Conservation (phyloP, 805 yeast genomes). For the Candida stauntonica region DNA sequence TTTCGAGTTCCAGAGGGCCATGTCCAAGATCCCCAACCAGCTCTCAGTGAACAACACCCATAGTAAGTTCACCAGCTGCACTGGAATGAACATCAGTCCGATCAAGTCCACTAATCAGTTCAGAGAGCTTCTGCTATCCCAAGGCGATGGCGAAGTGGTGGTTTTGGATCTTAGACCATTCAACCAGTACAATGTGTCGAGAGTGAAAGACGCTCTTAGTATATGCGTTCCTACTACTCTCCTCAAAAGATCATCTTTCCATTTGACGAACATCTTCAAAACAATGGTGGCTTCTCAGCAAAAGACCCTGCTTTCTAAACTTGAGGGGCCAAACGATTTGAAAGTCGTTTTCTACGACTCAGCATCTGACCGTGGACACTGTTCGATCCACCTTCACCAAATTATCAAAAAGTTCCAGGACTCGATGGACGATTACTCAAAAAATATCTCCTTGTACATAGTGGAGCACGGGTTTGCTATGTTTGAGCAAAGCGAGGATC, state of each 20-base stretch:
- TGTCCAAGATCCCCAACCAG: slow-evolving; percentile 12
- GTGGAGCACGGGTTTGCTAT: slow-evolving; percentile 23
- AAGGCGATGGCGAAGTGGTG: slow-evolving; percentile 11
- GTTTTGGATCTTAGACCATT: slow-evolving; percentile 70
- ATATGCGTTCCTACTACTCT: slow-evolving; percentile 87
- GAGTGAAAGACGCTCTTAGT: slow-evolving; percentile 60
- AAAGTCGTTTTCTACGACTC: slow-evolving; percentile 25
- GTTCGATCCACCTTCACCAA: slow-evolving; percentile 25
- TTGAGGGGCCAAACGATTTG: slow-evolving; percentile 10
- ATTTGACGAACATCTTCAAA: slow-evolving; percentile 24
- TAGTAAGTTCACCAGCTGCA: slow-evolving; percentile 15
- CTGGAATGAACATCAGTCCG: slow-evolving; percentile 11
- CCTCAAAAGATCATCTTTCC: slow-evolving; percentile 48
- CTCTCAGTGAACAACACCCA: slow-evolving; percentile 6
- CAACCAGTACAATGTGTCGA: slow-evolving; percentile 61
- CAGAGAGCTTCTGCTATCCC: background rate
- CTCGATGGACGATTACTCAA: slow-evolving; percentile 9
- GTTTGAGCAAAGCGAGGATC: slow-evolving; percentile 14
- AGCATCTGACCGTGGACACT: slow-evolving; percentile 19
- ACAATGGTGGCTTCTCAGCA: slow-evolving; percentile 26
- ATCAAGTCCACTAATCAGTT: slow-evolving; percentile 13
- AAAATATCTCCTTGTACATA: slow-evolving; percentile 16
- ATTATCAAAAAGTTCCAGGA: slow-evolving; percentile 25
- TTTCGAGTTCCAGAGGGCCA: slow-evolving; percentile 5
- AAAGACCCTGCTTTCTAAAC: slow-evolving; percentile 10